These are phyloP conservation scores for Coemansia sp. DNA, from an alignment of 192 early-diverging fungal species.

Conservation along the genomic window DNA sequence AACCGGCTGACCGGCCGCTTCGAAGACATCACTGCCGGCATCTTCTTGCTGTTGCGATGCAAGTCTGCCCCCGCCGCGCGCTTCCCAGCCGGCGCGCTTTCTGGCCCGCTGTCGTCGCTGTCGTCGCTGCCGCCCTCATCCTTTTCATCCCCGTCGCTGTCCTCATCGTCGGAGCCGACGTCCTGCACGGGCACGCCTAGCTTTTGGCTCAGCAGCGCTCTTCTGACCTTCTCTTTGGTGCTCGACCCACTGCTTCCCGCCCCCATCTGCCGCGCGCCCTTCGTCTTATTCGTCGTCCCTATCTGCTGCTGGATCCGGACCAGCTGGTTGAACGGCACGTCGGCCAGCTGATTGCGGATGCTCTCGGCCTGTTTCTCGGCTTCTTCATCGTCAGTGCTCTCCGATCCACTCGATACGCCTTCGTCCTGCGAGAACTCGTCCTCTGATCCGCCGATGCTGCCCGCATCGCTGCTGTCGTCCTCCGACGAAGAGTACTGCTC, in stretches of 20 bases:
- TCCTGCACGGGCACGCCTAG: conserved; percentile 28
- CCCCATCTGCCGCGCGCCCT: conserved; percentile 24
- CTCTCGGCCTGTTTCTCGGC: conserved; percentile 7
- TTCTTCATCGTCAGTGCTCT: conserved; percentile 9
- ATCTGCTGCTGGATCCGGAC: conserved; percentile 74
- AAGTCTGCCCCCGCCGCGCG: conserved; percentile 7
- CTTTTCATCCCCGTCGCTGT: neutral
- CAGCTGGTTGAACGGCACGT: conserved; percentile 77
- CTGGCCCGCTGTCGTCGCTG: conserved; percentile 22
- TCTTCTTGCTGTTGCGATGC: conserved; percentile 21
- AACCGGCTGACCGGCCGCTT: conserved; percentile 50
- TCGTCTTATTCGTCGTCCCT: conserved; percentile 56
- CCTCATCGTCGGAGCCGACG: conserved; percentile 10
- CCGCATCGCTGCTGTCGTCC: conserved; percentile 34
- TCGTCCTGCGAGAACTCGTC: conserved; percentile 18
- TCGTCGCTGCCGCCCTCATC: conserved; percentile 31
- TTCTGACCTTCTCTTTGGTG: conserved; percentile 38
- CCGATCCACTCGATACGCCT: conserved; percentile 11
- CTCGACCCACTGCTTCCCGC: conserved; percentile 18
- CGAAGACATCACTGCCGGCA: conserved; percentile 36
- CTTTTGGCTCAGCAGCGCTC: conserved; percentile 37
- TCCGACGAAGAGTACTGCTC: conserved; percentile 52
- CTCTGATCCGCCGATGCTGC: conserved; percentile 21
- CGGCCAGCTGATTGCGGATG: conserved; percentile 56
- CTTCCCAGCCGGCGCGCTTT: conserved; percentile 8